Evolutionary conservation across 768 basidiomycete species (phyloP).

Genomic region (Gymnopilus junonius): DNA sequence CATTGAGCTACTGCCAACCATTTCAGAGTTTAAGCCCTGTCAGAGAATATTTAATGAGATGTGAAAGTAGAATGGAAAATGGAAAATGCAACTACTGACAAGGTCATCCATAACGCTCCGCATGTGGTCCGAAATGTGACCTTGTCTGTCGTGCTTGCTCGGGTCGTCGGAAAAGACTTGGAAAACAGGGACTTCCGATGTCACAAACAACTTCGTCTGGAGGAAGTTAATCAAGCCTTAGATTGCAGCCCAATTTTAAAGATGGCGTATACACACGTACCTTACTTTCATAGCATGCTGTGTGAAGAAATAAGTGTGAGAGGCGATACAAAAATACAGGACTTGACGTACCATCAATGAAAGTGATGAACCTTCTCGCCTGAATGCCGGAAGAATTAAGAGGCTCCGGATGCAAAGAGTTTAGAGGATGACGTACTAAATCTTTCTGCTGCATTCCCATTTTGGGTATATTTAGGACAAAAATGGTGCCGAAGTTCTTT

Average conservation of each 20-base stretch:
- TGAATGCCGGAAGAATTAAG: slow-evolving; percentile 30
- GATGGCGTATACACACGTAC: slow-evolving; percentile 35
- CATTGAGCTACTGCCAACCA: slow-evolving; percentile 84
- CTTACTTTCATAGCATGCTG: slow-evolving; percentile 93
- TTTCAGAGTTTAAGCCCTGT: slow-evolving; percentile 78
- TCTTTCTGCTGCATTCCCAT: slow-evolving; percentile 90
- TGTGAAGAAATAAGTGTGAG: slow-evolving; percentile 3
- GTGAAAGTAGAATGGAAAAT: slow-evolving; percentile 7
- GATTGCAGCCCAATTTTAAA: not conserved
- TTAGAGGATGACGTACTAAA: slow-evolving; percentile 49
- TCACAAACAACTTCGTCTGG: slow-evolving; percentile 88
- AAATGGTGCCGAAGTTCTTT: slow-evolving; percentile 84
- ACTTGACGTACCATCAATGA: slow-evolving; percentile 78
- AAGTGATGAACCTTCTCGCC: slow-evolving; percentile 96
- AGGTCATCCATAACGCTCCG: slow-evolving; percentile 94
- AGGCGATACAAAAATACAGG: not conserved
- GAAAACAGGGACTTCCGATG: slow-evolving; percentile 91
- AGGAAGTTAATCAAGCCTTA: not conserved
- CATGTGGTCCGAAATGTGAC: slow-evolving; percentile 79
- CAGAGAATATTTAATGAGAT: slow-evolving; percentile 4
- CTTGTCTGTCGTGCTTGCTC: slow-evolving; percentile 35
- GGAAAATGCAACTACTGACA: slow-evolving; percentile 45
- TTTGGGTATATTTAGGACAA: slow-evolving; percentile 85
- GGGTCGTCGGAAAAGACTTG: slow-evolving; percentile 85
- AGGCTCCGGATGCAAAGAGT: not conserved